phyloP scores from a whole-genome alignment of 1,284 basidiomycete genomes.

The Fomitiporia mediterranea region DNA sequence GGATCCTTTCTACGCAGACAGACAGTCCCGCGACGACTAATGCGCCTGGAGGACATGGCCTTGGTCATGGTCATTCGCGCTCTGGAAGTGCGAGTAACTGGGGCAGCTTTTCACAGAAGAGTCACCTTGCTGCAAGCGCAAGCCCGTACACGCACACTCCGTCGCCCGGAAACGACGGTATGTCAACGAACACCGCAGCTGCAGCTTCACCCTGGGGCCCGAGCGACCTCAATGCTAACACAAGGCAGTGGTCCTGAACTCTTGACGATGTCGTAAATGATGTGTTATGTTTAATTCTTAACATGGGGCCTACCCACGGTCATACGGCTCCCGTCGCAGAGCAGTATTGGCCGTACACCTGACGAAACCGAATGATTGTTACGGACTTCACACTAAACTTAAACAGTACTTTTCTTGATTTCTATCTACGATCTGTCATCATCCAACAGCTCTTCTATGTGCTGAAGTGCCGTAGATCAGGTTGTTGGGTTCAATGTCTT shows the following conservation, averaged over 20 bases:
- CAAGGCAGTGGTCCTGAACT: conserved; percentile 19
- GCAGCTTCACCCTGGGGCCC: conserved; percentile 53
- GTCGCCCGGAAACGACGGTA: conserved; percentile 51
- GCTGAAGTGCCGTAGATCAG: not conserved
- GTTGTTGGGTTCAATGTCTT: not conserved
- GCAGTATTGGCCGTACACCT: not conserved
- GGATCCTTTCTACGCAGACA: conserved; percentile 36
- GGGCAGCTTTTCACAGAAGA: conserved; percentile 54
- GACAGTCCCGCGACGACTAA: conserved; percentile 30
- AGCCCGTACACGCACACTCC: conserved; percentile 53
- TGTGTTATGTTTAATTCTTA: conserved; percentile 16
- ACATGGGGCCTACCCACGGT: conserved; percentile 14
- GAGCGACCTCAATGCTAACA: conserved; percentile 43
- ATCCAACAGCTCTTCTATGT: no score
- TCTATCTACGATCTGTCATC: conserved; percentile 16
- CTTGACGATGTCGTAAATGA: not conserved
- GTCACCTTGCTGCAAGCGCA: conserved; percentile 39
- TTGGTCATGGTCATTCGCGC: conserved; percentile 70
- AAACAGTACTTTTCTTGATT: conserved; percentile 21
- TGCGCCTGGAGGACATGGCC: conserved; percentile 53
- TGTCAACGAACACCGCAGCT: conserved; percentile 22
- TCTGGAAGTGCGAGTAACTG: conserved; percentile 76
- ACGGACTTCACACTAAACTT: conserved; percentile 17
- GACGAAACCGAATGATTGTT: conserved; percentile 15
- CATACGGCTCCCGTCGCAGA: not conserved